These are phyloP conservation scores for Aspergillus pseudoterreus DNA, from an alignment of 2,329 filamentous ascomycete species.

Conservation along the genomic window DNA sequence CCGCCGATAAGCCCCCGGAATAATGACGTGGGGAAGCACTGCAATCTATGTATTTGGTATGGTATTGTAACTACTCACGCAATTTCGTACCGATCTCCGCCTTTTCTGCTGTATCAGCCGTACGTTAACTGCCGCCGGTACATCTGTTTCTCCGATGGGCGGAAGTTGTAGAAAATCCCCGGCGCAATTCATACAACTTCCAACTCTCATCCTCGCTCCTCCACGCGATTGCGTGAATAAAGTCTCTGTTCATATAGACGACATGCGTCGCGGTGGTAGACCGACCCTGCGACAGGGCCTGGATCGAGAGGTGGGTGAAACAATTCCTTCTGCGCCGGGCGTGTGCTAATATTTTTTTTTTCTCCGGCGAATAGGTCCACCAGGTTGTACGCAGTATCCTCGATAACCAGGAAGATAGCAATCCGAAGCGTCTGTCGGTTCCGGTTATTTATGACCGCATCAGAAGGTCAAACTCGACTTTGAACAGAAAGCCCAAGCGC, in stretches of 20 bases:
- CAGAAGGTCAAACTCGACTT: conserved; percentile 78
- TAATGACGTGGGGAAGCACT: conserved; percentile 4
- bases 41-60: not conserved
- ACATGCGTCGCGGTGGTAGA: conserved; percentile 43
- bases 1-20: conserved; percentile 1
- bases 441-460: conserved; percentile 72
- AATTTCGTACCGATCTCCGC: not conserved
- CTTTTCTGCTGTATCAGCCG: not conserved
- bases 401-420: conserved; percentile 57
- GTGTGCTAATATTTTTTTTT: conserved; percentile 7
- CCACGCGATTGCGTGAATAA: not conserved
- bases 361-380: conserved; percentile 55
- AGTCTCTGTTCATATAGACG: not conserved
- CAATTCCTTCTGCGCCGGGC: not conserved
- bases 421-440: conserved; percentile 52
- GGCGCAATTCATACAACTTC: not conserved
- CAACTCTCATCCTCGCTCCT: not conserved
- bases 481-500: conserved; percentile 78
- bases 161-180: not conserved
- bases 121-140: not conserved
- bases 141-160: not conserved
- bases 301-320: conserved; percentile 57
- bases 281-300: conserved; percentile 53
- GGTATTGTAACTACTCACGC: not conserved
- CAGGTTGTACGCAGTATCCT: conserved; percentile 74